These are phyloP conservation scores for Viola pubescens DNA, from an alignment of 441 rosid genomes.

Conservation along the genomic window DNA sequence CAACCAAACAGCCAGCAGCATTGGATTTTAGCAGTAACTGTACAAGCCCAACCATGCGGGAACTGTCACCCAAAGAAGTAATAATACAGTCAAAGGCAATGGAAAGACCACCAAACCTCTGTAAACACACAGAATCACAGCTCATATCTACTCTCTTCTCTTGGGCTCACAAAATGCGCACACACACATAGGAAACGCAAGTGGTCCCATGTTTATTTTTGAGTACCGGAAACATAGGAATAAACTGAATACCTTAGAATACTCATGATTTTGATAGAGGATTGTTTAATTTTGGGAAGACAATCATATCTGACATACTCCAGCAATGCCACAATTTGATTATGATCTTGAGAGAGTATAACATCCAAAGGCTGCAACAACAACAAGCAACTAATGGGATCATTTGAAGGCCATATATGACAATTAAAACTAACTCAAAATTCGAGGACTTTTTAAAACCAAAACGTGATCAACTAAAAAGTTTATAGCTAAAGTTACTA, in stretches of 20 bases:
- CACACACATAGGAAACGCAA: too few relatives aligned
- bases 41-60: slow-evolving; percentile 89
- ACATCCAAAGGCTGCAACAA: slow-evolving; percentile 81
- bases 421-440: too few relatives aligned
- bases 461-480: too few relatives aligned
- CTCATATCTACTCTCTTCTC: neutral
- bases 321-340: slow-evolving; percentile 71
- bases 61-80: slow-evolving; percentile 38
- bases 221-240: neutral
- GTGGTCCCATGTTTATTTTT: too few relatives aligned
- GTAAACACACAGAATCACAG: slow-evolving; percentile 8
- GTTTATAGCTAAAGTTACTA: too few relatives aligned
- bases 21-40: slow-evolving; percentile 71
- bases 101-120: slow-evolving; percentile 19
- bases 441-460: too few relatives aligned
- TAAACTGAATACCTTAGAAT: slow-evolving; percentile 51
- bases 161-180: neutral
- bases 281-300: slow-evolving; percentile 70
- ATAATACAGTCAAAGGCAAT: slow-evolving; percentile 5
- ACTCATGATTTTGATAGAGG: slow-evolving; percentile 84
- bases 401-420: neutral
- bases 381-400: slow-evolving; percentile 5
- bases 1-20: slow-evolving; percentile 66
- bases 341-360: slow-evolving; percentile 91
- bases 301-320: slow-evolving; percentile 94